Evolutionary conservation across 2,329 filamentous ascomycete species (phyloP).

Genomic region (Curvularia hawaiiensis): DNA sequence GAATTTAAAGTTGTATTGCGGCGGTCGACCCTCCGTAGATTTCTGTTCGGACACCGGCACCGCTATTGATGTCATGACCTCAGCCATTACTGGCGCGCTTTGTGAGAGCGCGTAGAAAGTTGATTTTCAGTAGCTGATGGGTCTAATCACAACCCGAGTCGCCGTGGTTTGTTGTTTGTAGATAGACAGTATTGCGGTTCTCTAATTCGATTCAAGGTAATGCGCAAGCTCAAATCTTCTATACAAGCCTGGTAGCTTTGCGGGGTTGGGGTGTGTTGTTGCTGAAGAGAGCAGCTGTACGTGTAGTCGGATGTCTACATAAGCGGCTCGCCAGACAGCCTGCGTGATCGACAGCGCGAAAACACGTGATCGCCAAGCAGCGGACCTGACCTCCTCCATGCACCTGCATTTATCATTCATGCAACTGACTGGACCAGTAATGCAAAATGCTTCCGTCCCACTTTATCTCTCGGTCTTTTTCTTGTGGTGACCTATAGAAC

Average conservation of each 20-base stretch:
- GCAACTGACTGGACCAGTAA: constrained; percentile 11
- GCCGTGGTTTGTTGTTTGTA: not conserved
- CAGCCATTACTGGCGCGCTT: constrained; percentile 33
- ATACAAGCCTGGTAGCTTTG: not conserved
- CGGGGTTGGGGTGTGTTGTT: not conserved
- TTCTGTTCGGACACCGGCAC: constrained; percentile 30
- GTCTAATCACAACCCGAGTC: not conserved
- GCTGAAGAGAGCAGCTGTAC: not conserved
- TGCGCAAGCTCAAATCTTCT: not conserved
- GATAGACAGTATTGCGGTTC: not conserved
- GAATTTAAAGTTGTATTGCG: constrained; percentile 77
- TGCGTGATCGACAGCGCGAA: constrained; percentile 1
- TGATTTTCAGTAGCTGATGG: not conserved
- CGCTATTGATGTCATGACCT: constrained; percentile 34
- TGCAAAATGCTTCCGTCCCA: constrained; percentile 4
- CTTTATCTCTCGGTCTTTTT: not conserved
- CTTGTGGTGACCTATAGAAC: not conserved
- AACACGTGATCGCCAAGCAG: constrained; percentile 13
- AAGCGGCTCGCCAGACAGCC: constrained; percentile 3
- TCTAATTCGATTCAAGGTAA: not conserved
- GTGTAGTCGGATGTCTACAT: not conserved
- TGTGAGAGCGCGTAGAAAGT: not conserved
- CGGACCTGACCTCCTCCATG: not conserved
- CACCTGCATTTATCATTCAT: constrained; percentile 8
- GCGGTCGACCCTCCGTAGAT: constrained; percentile 32